phyloP scores from a whole-genome alignment of 2,329 filamentous ascomycete genomes.

The Colletotrichum tabaci region DNA sequence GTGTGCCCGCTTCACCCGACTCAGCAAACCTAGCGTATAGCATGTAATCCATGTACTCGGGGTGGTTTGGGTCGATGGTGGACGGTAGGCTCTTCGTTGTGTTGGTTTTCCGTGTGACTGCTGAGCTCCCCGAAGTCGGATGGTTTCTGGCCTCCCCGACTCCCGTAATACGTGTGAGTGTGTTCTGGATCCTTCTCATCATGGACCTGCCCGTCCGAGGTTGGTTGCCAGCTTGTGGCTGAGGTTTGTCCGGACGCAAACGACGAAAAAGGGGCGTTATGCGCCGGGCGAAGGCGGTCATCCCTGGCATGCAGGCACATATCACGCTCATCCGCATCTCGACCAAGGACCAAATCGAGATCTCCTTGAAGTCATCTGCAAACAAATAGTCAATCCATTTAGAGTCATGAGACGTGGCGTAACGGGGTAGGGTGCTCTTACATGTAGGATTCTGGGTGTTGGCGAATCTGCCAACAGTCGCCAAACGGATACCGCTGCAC shows the following conservation, averaged over 20 bases:
- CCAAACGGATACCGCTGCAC: constrained; percentile 28
- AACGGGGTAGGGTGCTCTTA: neutral
- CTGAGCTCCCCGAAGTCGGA: neutral
- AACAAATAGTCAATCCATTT: neutral
- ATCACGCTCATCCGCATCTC: constrained; percentile 39
- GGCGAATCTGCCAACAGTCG: constrained; percentile 10
- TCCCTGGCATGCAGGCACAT: constrained; percentile 37
- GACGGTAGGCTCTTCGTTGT: neutral
- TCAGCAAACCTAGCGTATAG: constrained; percentile 14
- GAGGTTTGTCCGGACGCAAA: neutral
- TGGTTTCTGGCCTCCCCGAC: neutral
- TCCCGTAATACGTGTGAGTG: constrained; percentile 6
- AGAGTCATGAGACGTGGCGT: no score
- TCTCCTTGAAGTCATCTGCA: constrained; percentile 21
- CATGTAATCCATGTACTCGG: constrained; percentile 11
- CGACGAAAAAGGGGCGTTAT: constrained; percentile 1
- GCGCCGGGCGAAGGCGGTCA: constrained; percentile 30
- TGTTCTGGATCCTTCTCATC: neutral
- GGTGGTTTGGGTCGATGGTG: neutral
- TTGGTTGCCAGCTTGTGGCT: neutral
- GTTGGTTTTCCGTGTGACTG: constrained; percentile 8
- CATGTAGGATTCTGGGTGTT: constrained; percentile 25
- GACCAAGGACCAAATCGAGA: constrained; percentile 28
- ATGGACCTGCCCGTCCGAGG: constrained; percentile 6
- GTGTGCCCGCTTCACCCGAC: neutral